Conservation (phyloP, 176 grass and related monocot species). For the Rhipidocladum racemiflorum region DNA sequence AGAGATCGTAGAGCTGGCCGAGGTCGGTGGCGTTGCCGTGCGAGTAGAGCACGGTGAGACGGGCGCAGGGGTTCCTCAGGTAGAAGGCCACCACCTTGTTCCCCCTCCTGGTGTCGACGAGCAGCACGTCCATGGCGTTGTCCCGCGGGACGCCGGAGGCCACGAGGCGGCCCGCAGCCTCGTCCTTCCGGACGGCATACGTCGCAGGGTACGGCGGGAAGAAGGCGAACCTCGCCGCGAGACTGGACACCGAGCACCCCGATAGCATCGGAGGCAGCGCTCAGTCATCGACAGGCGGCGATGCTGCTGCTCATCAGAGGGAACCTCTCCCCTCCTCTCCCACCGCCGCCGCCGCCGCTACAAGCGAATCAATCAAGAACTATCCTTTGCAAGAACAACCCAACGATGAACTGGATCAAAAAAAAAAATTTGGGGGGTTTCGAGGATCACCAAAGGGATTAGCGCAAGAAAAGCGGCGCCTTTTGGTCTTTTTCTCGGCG, state of each 20-base stretch:
- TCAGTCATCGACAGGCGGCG: constrained; percentile 71
- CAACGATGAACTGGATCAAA: constrained; percentile 23
- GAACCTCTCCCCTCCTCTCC: constrained; percentile 35
- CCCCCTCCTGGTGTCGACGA: constrained; percentile 69
- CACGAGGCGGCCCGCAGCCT: constrained; percentile 62
- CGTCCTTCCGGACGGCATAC: constrained; percentile 82
- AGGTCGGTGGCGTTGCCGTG: constrained; percentile 99
- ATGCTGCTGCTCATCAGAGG: constrained; percentile 56
- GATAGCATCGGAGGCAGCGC: constrained; percentile 61
- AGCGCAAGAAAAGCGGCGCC: constrained; percentile 20
- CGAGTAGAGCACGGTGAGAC: constrained; percentile 93
- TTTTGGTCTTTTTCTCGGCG: background rate
- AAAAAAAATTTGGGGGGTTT: background rate
- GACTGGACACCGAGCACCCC: constrained; percentile 97
- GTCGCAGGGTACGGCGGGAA: constrained; percentile 95
- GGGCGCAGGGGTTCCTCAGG: constrained; percentile 73
- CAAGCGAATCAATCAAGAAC: background rate
- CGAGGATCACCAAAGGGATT: constrained; percentile 8
- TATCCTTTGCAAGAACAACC: background rate
- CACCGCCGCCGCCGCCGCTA: background rate
- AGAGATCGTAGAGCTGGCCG: constrained; percentile 96
- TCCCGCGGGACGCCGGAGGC: constrained; percentile 82
- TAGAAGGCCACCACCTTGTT: constrained; percentile 94
- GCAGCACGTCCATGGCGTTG: constrained; percentile 72
- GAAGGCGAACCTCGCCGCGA: constrained; percentile 98